Percentiles rank a stretch among this genome's conserved stretches.
phyloP scores from a whole-genome alignment of 2,329 filamentous ascomycete species.

The Colletotrichum sublineola region DNA sequence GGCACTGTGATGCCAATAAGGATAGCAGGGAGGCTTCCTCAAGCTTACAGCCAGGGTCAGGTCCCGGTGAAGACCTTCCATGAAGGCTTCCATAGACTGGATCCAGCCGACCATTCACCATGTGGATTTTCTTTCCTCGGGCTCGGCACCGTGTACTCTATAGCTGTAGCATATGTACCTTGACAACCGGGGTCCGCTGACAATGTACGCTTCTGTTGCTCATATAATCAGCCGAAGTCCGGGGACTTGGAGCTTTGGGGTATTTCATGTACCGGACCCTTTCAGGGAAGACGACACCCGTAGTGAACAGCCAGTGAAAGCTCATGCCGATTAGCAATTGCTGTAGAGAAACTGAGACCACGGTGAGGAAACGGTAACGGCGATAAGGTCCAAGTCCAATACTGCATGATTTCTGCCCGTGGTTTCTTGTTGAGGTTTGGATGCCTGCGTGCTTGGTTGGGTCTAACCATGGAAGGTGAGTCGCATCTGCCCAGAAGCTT shows the following conservation, averaged over 20 bases:
- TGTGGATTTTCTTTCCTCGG: slow-evolving; percentile 17
- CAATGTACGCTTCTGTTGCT: background rate
- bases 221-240: background rate
- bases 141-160: background rate
- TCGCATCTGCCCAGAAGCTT: background rate
- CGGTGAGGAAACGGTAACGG: background rate
- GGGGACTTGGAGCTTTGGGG: slow-evolving; percentile 12
- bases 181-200: slow-evolving; percentile 6
- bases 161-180: background rate
- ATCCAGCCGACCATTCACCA: slow-evolving; percentile 16
- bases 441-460: background rate
- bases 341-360: slow-evolving; percentile 17
- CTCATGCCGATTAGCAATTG: background rate
- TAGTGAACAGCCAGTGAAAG: slow-evolving; percentile 11
- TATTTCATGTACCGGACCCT: slow-evolving; percentile 6
- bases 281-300: background rate
- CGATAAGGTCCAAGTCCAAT: background rate
- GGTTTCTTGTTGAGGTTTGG: background rate
- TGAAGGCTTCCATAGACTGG: slow-evolving; percentile 25
- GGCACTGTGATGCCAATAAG: slow-evolving; percentile 13
- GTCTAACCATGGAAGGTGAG: background rate
- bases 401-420: background rate
- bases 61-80: slow-evolving; percentile 17
- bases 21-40: slow-evolving; percentile 8
- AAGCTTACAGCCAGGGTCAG: slow-evolving; percentile 10